Percentiles rank a stretch among this genome's conserved stretches.
phyloP scores from a whole-genome alignment of 2,329 filamentous ascomycete genomes.

The Diaporthe aspalathi region DNA sequence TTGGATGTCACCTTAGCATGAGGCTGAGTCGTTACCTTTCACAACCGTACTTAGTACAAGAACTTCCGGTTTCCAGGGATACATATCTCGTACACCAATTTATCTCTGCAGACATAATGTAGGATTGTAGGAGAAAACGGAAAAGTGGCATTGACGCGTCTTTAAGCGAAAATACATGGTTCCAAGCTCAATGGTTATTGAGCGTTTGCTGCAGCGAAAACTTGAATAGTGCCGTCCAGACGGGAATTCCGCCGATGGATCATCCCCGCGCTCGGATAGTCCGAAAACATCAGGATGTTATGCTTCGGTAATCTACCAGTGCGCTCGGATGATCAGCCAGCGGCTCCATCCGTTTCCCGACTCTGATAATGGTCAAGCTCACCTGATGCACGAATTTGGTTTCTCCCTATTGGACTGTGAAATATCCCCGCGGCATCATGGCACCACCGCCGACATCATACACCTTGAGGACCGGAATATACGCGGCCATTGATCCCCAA shows the following conservation, averaged over 20 bases:
- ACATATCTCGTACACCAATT: not conserved
- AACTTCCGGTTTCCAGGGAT: slow-evolving; percentile 11
- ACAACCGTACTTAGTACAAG: not conserved
- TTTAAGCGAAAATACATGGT: not conserved
- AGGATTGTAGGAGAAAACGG: not conserved
- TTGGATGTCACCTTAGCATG: not conserved
- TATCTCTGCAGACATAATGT: not conserved
- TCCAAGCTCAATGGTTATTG: no score
- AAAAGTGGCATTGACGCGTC: not conserved
- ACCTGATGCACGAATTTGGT: no score
- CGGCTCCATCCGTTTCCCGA: no score
- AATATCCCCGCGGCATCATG: not conserved
- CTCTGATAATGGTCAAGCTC: no score
- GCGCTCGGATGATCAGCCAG: not conserved
- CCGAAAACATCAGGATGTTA: not conserved
- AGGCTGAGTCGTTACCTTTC: not conserved
- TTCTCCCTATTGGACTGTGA: not conserved
- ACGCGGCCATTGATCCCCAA: slow-evolving; percentile 2
- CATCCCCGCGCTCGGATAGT: slow-evolving; percentile 12
- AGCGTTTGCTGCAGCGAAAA: not conserved
- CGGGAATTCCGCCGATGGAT: not conserved
- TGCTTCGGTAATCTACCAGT: not conserved
- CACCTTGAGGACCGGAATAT: not conserved
- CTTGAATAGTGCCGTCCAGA: not conserved
- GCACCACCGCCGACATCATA: slow-evolving; percentile 7